Conservation (phyloP, 306 rosid species). For the Erythrophleum fordii region DNA sequence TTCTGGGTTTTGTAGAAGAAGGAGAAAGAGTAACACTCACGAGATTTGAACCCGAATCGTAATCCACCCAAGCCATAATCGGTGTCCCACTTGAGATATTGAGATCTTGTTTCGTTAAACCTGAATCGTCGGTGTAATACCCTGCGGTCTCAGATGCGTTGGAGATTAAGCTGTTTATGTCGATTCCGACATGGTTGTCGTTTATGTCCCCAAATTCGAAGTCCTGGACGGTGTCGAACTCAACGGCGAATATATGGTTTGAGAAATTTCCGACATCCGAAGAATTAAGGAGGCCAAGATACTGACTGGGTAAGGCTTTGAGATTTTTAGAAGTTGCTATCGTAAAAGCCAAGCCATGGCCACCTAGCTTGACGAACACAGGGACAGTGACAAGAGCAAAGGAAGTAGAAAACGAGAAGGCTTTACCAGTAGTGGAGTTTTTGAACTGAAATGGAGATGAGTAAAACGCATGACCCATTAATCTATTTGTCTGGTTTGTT, state of each 20-base stretch:
- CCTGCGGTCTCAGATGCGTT: conserved; percentile 56
- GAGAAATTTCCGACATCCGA: conserved; percentile 57
- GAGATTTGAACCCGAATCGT: conserved; percentile 51
- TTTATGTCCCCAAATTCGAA: conserved; percentile 67
- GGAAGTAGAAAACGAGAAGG: conserved; percentile 67
- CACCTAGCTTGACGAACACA: conserved; percentile 70
- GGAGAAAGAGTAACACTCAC: conserved; percentile 58
- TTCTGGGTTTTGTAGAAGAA: conserved; percentile 56
- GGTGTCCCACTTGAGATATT: conserved; percentile 58
- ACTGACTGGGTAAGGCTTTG: conserved; percentile 69
- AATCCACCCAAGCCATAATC: conserved; percentile 75
- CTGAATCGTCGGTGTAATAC: conserved; percentile 51
- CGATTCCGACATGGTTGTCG: conserved; percentile 79
- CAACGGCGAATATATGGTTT: conserved; percentile 75
- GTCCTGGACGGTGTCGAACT: conserved; percentile 80
- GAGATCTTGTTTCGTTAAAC: conserved; percentile 41
- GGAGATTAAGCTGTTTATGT: conserved; percentile 62
- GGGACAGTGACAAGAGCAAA: conserved; percentile 69
- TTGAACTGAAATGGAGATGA: conserved; percentile 55
- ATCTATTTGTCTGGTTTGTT: conserved; percentile 62
- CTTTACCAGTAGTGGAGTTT: conserved; percentile 56
- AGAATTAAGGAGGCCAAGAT: conserved; percentile 69
- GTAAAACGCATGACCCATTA: conserved; percentile 62
- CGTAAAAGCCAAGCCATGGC: conserved; percentile 83
- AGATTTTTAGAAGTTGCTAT: conserved; percentile 55